A percentile compares a stretch with the other conserved stretches of the same genome.
These are phyloP conservation scores for Cardiospermum halicacabum DNA, from an alignment of 345 rosid genomes.

Conservation along the genomic window DNA sequence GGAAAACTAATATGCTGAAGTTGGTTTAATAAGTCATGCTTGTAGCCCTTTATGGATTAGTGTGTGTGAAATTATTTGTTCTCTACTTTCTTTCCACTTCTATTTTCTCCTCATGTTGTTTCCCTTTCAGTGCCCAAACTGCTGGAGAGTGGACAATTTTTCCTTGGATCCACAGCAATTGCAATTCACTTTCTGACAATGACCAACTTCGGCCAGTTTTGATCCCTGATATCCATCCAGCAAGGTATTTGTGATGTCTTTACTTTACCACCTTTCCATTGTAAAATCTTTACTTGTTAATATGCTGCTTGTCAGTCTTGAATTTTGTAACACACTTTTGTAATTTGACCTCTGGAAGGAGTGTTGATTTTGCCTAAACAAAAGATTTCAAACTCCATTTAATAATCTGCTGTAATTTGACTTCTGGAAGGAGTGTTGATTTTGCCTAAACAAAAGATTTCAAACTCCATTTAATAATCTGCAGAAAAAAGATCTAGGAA, in stretches of 20 bases:
- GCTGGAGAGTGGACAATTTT: slow-evolving; percentile 84
- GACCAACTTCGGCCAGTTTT: slow-evolving; percentile 84
- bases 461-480: background rate
- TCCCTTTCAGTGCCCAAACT: slow-evolving; percentile 37
- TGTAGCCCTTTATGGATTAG: background rate
- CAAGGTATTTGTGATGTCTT: slow-evolving; percentile 47
- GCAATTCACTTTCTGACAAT: slow-evolving; percentile 83
- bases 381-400: background rate
- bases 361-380: background rate
- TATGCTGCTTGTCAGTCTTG: background rate
- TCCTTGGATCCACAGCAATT: slow-evolving; percentile 97
- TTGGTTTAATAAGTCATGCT: background rate
- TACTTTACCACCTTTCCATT: background rate
- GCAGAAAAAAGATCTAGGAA: background rate
- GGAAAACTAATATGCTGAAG: background rate
- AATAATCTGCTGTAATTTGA: background rate
- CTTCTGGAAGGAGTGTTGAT: background rate
- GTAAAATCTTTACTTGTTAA: background rate
- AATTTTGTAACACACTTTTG: background rate
- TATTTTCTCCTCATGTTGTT: slow-evolving; percentile 4
- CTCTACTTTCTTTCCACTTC: slow-evolving; percentile 2
- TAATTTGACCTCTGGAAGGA: background rate
- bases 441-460: background rate
- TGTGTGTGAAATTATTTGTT: background rate
- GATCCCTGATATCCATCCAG: slow-evolving; percentile 93